A percentile compares a stretch with the other conserved stretches of the same genome.
Evolutionary conservation across 768 basidiomycete species (phyloP).

Genomic region (Rhodotorula paludigena): DNA sequence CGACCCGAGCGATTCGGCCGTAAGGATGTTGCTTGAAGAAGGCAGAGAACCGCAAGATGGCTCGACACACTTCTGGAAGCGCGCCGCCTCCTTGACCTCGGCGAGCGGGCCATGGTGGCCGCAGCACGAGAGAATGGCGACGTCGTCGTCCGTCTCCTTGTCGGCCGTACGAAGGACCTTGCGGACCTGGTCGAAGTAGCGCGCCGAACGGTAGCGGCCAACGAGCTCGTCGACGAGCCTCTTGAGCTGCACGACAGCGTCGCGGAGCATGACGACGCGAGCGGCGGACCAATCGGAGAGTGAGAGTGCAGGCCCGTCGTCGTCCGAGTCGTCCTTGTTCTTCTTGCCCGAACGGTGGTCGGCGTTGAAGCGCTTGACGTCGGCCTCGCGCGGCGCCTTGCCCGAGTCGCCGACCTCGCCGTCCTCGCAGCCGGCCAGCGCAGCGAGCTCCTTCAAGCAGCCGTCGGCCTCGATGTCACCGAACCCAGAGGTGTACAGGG

Average conservation of each 20-base stretch:
- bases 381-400: slow-evolving; percentile 48
- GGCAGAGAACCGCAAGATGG: slow-evolving; percentile 40
- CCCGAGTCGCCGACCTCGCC: slow-evolving; percentile 11
- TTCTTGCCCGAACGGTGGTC: slow-evolving; percentile 51
- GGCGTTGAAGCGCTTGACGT: slow-evolving; percentile 53
- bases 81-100: slow-evolving; percentile 68
- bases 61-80: slow-evolving; percentile 57
- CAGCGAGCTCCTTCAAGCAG: slow-evolving; percentile 38
- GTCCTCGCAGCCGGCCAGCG: slow-evolving; percentile 38
- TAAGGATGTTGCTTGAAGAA: slow-evolving; percentile 56
- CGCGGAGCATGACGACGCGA: slow-evolving; percentile 66
- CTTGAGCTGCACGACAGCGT: slow-evolving; percentile 79
- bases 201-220: slow-evolving; percentile 79
- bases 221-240: slow-evolving; percentile 80
- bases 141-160: slow-evolving; percentile 25
- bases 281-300: slow-evolving; percentile 39
- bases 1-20: slow-evolving; percentile 44
- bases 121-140: slow-evolving; percentile 83
- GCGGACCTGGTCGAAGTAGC: slow-evolving; percentile 86
- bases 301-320: no score
- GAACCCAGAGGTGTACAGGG: slow-evolving; percentile 24
- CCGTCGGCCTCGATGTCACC: slow-evolving; percentile 43
- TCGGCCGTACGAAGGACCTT: slow-evolving; percentile 70
- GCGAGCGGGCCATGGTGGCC: slow-evolving; percentile 78
- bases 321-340: slow-evolving; percentile 46